A percentile compares a stretch with the other conserved stretches of the same genome.
Evolutionary conservation across 192 early-diverging fungal genomes (phyloP).

Genomic region (Linnemannia schmuckeri): DNA sequence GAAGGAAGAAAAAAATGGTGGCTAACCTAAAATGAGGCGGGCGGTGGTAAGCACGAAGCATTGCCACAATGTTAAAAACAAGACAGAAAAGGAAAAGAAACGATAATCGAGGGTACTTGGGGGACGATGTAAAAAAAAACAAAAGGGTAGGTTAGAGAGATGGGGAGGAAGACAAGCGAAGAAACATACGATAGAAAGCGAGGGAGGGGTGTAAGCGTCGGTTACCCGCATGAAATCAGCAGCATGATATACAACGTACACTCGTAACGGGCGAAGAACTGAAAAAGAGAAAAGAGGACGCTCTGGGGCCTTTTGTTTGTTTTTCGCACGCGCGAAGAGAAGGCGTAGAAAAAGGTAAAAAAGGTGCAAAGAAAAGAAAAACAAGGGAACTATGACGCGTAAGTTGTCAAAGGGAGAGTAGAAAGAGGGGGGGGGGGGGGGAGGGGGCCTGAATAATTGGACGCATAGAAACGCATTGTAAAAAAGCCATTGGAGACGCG

Average conservation of each 20-base stretch:
- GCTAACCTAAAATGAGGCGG: constrained; percentile 5
- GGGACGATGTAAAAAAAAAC: not conserved
- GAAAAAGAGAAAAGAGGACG: not conserved
- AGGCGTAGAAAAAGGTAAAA: not conserved
- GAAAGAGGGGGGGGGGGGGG: not conserved
- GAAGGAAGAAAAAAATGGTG: not conserved
- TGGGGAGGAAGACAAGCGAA: not conserved
- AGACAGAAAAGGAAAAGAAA: not conserved
- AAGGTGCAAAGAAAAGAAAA: not conserved
- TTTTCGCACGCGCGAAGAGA: not conserved
- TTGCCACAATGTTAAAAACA: not conserved
- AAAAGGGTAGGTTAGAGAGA: not conserved
- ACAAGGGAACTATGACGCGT: not conserved
- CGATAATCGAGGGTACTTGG: not conserved
- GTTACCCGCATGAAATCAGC: not conserved
- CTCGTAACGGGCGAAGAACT: not conserved
- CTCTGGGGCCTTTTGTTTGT: not conserved
- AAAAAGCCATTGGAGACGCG: too few species aligned
- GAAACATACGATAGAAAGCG: not conserved
- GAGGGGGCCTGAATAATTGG: too few species aligned
- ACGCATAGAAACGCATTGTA: too few species aligned
- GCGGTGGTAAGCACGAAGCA: not conserved
- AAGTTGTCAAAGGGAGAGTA: too few species aligned
- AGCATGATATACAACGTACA: not conserved
- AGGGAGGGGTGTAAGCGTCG: not conserved